Evolutionary conservation across 78 protist genomes (phyloP).

Genomic region (Dictyostelium brefeldianum): DNA sequence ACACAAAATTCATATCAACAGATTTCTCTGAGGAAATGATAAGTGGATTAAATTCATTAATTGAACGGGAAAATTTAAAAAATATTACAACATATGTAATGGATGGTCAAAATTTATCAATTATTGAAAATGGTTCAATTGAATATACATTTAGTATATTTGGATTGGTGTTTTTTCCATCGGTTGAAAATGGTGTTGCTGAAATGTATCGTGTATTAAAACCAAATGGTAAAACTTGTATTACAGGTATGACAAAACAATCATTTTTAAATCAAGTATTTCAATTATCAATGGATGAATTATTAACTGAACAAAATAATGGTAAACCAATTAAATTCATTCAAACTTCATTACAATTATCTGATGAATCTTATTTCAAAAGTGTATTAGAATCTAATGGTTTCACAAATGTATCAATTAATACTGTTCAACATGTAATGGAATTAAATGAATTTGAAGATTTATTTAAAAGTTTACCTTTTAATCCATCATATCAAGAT

Average conservation of each 20-base stretch:
- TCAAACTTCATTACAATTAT: neutral
- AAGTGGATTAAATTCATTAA: neutral
- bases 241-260: neutral
- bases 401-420: neutral
- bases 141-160: conserved; percentile 15
- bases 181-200: neutral
- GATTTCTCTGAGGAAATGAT: neutral
- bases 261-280: neutral
- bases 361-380: neutral
- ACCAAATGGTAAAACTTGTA: neutral
- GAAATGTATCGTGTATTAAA: conserved; percentile 21
- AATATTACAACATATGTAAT: neutral
- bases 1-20: neutral
- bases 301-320: neutral
- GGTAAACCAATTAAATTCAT: too few species aligned
- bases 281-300: neutral
- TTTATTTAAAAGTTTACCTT: too few species aligned
- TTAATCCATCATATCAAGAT: neutral
- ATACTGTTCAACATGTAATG: neutral
- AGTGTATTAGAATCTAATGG: neutral
- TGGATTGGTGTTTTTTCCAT: conserved; percentile 5
- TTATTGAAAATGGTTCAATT: neutral
- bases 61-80: too few species aligned
- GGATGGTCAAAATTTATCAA: conserved; percentile 30
- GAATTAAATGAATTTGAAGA: neutral